phyloP scores from a whole-genome alignment of 495 filamentous ascomycete genomes.

The Apodospora peruviana region DNA sequence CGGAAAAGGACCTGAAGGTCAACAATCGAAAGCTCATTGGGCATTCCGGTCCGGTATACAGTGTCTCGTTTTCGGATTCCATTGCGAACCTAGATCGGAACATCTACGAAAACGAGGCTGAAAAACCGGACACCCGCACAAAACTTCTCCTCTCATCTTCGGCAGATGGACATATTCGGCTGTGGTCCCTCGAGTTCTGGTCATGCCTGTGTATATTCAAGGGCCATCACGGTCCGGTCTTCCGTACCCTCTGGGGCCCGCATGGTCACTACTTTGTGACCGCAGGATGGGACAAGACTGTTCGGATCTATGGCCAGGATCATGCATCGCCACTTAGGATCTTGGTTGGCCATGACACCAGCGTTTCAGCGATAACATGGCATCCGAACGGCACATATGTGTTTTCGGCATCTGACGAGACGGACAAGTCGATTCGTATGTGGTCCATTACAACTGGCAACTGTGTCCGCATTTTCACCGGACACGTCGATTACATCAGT shows the following conservation, averaged over 20 bases:
- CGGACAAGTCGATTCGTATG: constrained; percentile 91
- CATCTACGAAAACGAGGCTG: constrained; percentile 37
- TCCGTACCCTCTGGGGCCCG: constrained; percentile 85
- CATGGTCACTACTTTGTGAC: constrained; percentile 94
- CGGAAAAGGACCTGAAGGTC: constrained; percentile 33
- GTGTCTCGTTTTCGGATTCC: constrained; percentile 83
- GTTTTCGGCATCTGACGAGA: constrained; percentile 75
- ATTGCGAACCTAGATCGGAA: constrained; percentile 44
- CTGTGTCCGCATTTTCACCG: constrained; percentile 85
- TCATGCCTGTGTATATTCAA: constrained; percentile 88
- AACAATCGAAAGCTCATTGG: constrained; percentile 80
- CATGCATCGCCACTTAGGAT: constrained; percentile 84
- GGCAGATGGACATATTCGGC: constrained; percentile 76
- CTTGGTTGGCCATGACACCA: constrained; percentile 84
- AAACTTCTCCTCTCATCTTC: constrained; percentile 81
- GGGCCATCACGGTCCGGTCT: constrained; percentile 81
- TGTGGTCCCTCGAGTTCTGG: constrained; percentile 92
- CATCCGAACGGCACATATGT: constrained; percentile 90
- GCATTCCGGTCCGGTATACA: constrained; percentile 83
- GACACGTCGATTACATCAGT: constrained; percentile 79
- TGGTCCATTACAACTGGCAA: constrained; percentile 86
- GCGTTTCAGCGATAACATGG: constrained; percentile 79
- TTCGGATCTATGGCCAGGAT: constrained; percentile 84
- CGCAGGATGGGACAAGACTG: constrained; percentile 79
- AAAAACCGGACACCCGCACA: constrained; percentile 55